Evolutionary conservation across 2,329 filamentous ascomycete genomes (phyloP), one percentile per base, ranked within the genome.

Genomic region (Aspergillus bombycis): DNA sequence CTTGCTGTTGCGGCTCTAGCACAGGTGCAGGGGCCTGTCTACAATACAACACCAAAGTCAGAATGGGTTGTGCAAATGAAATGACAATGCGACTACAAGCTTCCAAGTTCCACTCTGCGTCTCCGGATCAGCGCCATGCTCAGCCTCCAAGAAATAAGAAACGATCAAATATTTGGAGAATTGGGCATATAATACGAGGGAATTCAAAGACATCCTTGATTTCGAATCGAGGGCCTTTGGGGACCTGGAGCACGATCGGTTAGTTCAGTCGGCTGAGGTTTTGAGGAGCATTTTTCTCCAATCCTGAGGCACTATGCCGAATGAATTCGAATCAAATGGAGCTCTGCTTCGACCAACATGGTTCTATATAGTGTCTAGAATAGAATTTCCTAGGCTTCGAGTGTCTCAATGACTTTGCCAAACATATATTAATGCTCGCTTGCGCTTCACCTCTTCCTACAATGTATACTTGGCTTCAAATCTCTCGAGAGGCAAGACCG

Each of bases 221-320:
- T 78, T 82, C n/a, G 58, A 69, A n/a, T 71, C 67, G 21, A 65
- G 7, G 16, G 67, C 69, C 10, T 63, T 78, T 12, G 26, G 71
- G 8, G 76, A 68, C 1, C 75, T 77, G 11, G 74, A 81, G 67
- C 82, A 84, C 73, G 81, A 84, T 58, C 72, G 60, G 19, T 26
- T 73, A 16, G 34, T 53, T 6, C 60, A 68, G 62, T 65, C 65
- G 1, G 65, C 62, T 4, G 65, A 65, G 12, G 66, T 65, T 1
- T 69, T 68, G 67, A 67, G 69, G 45, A 59, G 55, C 16, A 62
- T 71, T 28, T 64, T 65, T n/a, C 19, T 32, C 28, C 43, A 60
- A 14, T 34, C 48, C 10, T 34, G 32, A 48, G 58, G 58, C 4
- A 19, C 1, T 11, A 8, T 16, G 14, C 10, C 14, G 1, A 2